Base-by-base conservation (phyloP, 2,329 filamentous ascomycete species). In the Verticillium alfalfae region DNA sequence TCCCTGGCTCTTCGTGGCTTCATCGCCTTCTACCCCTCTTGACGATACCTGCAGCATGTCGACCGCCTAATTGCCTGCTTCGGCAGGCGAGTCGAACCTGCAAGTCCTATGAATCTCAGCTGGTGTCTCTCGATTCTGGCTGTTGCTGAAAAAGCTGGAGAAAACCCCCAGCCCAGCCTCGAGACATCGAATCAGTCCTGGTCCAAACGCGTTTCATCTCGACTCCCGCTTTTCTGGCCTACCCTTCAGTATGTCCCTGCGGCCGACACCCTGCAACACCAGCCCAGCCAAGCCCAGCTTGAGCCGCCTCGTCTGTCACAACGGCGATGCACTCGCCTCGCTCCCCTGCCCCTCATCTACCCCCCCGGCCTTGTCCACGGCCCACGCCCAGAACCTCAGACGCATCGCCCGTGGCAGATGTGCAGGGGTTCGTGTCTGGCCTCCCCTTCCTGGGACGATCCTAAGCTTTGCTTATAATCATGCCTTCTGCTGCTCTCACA, bases 391-490 rank as follows among this genome's bases (percentile, higher is more conserved):
- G 45, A 52, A 52, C 45, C 45, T 52, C 45, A 52, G 45, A 52
- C 45, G 45, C 45, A 52, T 52, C 45, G 18, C 45, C 18, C 45
- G 45, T 52, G 45, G 45, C 45, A 52, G 45, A 52, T 52, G 45
- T 52, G 18, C 45, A 52, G 45, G 45, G 45, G 45, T 52, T 22
- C 45, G 45, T 52, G 45, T 52, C 18, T 52, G 45, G n/a, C 45
- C 45, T 26, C 45, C 45, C 45, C 45, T n/a, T 52, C 69, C 70
- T 68, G 67, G 68, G 76, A 67, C 70, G 74, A 78, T 76, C 77
- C 70, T 67, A 62, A 62, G 66, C 68, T 67, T 67, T 69, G 71
- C 73, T 76, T 80, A 80, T 78, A 77, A 72, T 75, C 72, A 74
- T 76, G 73, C 70, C 71, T 70, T 70, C 68, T 71, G 69, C 69